Percentiles rank a stretch among this genome's conserved stretches.
Evolutionary conservation across 2,329 filamentous ascomycete species (phyloP).

Genomic region (Podosphaera fusca): DNA sequence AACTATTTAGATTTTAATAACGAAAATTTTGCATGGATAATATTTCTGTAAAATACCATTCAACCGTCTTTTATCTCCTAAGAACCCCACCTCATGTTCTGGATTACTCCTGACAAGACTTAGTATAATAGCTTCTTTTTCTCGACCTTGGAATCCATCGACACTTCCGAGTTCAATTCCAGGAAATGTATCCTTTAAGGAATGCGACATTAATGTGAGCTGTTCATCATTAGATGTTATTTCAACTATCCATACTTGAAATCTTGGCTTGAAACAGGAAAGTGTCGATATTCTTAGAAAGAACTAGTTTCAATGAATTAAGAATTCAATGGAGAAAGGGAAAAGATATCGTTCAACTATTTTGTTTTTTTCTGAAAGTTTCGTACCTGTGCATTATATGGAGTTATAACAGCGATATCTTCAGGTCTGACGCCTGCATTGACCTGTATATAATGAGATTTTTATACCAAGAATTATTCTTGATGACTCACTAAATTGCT

Average conservation of each 20-base stretch:
- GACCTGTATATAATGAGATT: background rate
- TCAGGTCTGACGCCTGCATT: slow-evolving; percentile 55
- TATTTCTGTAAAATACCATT: slow-evolving; percentile 44
- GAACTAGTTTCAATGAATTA: too few relatives aligned
- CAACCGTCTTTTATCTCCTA: slow-evolving; percentile 73
- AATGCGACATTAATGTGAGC: slow-evolving; percentile 50
- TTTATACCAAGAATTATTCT: background rate
- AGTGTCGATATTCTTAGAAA: too few relatives aligned
- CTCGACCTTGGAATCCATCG: slow-evolving; percentile 88
- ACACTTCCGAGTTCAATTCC: slow-evolving; percentile 89
- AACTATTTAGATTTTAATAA: background rate
- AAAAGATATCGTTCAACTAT: background rate
- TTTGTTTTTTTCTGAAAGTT: background rate
- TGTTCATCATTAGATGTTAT: slow-evolving; percentile 17
- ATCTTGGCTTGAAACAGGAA: too few relatives aligned
- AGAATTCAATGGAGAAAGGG: background rate
- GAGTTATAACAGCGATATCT: slow-evolving; percentile 83
- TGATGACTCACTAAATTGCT: slow-evolving; percentile 32
- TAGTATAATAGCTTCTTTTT: slow-evolving; percentile 88
- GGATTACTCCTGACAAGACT: slow-evolving; percentile 84
- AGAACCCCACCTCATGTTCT: slow-evolving; percentile 72
- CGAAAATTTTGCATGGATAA: background rate
- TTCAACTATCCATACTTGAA: background rate
- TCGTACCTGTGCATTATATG: slow-evolving; percentile 75
- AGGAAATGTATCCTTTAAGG: slow-evolving; percentile 59